Base-by-base conservation (phyloP, 257 asterid species). In the Leonotis leonurus region DNA sequence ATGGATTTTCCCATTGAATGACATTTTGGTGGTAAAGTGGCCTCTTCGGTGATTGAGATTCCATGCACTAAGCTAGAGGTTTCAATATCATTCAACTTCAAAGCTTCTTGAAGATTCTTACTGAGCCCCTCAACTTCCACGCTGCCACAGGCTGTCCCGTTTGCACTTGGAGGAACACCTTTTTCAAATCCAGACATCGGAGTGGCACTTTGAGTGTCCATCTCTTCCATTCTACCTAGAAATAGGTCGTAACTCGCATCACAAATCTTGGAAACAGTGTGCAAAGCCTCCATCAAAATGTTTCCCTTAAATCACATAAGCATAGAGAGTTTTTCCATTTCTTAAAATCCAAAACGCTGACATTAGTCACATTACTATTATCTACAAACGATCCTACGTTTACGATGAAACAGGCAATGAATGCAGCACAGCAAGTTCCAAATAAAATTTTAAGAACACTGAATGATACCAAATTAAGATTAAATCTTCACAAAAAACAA, bases 171-270 rank as follows among this genome's bases (percentile, higher is more conserved):
- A 56, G 64, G 53, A 49, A 67, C 58, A 52, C 71, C 70, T 50
- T 58, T 69, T 37, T 60, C 80, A 10, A 53, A 24, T 29, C 67
- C 76, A 56, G 78, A 29, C 58, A 32, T 60, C 6, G 81, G 59
- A 69, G 66, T 58, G 67, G 59, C 11, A 41, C 49, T 65, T 17
- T 77, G 75, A 65, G 78, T 70, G 65, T 78, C 80, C 82, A 80
- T 78, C 67, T 17, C 40, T 39, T 65, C 65, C 67, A 56, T 43
- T 56, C 22, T 61, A 73, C 61, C 80, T 70, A 61, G 43, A 52
- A 72, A 60, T 29, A 45, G 8, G n/a, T 25, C 8, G 24, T 1
- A 21, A 35, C 41, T 41, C 53, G 22, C n/a, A 67, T 70, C 58
- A 63, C 11, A 32, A 41, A 3, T 44, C 56, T 59, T 43, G 70